Evolutionary conservation across 805 yeast genomes (phyloP).

Genomic region (Candida andamanensis): DNA sequence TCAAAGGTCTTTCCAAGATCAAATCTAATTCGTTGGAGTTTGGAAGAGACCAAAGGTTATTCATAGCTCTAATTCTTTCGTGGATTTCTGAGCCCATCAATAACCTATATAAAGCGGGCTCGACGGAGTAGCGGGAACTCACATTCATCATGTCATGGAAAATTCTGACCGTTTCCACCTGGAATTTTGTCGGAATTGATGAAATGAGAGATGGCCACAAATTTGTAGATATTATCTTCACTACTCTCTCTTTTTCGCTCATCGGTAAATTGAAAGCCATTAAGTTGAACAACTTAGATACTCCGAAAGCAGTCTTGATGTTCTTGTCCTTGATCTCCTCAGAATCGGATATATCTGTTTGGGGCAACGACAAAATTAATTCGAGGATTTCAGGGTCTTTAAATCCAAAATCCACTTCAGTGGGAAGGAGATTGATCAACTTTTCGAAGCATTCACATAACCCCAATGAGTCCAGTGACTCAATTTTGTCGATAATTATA

Average conservation of each 20-base stretch:
- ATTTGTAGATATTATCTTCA: slow-evolving; percentile 32
- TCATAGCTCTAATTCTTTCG: slow-evolving; percentile 50
- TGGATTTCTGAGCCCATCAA: slow-evolving; percentile 34
- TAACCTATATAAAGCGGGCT: slow-evolving; percentile 63
- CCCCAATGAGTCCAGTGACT: slow-evolving; percentile 12
- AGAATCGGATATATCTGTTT: slow-evolving; percentile 7
- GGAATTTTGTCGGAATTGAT: slow-evolving; percentile 47
- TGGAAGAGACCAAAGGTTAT: slow-evolving; percentile 72
- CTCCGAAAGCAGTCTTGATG: slow-evolving; percentile 38
- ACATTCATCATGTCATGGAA: slow-evolving; percentile 58
- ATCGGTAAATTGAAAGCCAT: slow-evolving; percentile 24
- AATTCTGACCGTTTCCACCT: slow-evolving; percentile 64
- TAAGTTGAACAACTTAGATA: slow-evolving; percentile 35
- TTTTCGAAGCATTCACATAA: slow-evolving; percentile 18
- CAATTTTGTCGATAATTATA: slow-evolving; percentile 15
- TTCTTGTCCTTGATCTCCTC: slow-evolving; percentile 7
- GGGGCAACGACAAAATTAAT: slow-evolving; percentile 12
- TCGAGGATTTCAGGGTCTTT: slow-evolving; percentile 10
- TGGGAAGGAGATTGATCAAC: slow-evolving; percentile 18
- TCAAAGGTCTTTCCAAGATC: slow-evolving; percentile 58
- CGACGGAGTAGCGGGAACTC: slow-evolving; percentile 52
- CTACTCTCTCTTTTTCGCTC: slow-evolving; percentile 19
- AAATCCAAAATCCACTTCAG: slow-evolving; percentile 1
- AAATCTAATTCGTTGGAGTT: slow-evolving; percentile 44
- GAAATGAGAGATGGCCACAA: slow-evolving; percentile 54